Evolutionary conservation across 2,329 filamentous ascomycete genomes (phyloP).

Genomic region (Botrytis galanthina): DNA sequence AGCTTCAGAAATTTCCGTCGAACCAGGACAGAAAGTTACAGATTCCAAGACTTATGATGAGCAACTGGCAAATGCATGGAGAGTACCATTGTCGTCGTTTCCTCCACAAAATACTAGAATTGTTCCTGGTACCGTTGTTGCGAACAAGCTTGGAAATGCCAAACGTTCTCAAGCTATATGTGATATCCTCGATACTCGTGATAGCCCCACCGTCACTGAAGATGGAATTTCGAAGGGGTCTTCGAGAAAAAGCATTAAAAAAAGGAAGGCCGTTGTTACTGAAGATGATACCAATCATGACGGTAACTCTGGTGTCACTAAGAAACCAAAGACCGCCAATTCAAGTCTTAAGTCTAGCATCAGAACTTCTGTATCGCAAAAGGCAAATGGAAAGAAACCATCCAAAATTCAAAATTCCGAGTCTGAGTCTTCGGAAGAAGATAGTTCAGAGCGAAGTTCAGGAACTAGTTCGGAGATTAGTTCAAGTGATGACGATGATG

Average conservation of each 20-base stretch:
- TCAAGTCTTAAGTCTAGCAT: neutral
- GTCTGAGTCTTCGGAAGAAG: neutral
- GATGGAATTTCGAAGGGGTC: neutral
- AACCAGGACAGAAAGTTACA: neutral
- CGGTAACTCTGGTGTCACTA: neutral
- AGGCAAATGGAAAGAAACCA: neutral
- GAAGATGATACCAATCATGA: neutral
- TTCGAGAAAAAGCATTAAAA: neutral
- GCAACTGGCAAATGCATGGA: neutral
- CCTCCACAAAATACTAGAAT: neutral
- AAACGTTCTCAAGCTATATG: neutral
- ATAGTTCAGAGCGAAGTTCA: neutral
- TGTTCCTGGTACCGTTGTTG: neutral
- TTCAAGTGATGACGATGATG: neutral
- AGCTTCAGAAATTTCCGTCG: neutral
- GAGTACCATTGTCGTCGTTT: neutral
- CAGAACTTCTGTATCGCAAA: neutral
- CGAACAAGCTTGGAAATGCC: neutral
- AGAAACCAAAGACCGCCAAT: neutral
- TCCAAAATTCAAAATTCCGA: neutral
- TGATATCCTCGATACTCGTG: neutral
- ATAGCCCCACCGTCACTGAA: neutral
- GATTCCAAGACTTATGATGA: neutral
- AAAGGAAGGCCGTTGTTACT: neutral
- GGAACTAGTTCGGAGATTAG: neutral